Base-by-base conservation (phyloP, 2,329 filamentous ascomycete species). In the Trichoderma atrobrunneum region DNA sequence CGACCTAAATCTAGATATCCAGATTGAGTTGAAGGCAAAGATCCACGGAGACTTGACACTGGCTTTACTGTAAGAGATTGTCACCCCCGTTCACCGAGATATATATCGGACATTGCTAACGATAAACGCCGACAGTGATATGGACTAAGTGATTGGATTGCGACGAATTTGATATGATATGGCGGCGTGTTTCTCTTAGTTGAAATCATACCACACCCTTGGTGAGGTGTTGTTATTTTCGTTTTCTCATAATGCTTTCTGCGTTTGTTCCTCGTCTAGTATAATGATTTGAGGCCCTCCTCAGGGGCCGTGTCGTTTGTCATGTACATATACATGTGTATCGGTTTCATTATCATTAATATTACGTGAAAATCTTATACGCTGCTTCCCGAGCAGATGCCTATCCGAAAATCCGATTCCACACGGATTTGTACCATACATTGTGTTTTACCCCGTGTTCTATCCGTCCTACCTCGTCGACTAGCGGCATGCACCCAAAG, bases 41-140 rank as follows among this genome's bases (percentile, higher is more conserved):
- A 93, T 95, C 74, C 89, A 93, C 76, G 92, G 92, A 77, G 92
- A 94, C 83, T 80, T 95, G 78, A 93, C 91, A 10, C 81, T 94
- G 73, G 89, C 88, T 72, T 85, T 94, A 78, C 89, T 92, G 92
- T 93, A 87, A 76, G 83, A 57, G 36, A 32, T 10, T 10, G 5
- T 30, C 5, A 24, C 11, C 3, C 54, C 26, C 0, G 1, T 21
- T 54, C 18, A 14, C 16, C 18, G 48, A 24, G 48, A 21, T 7
- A 5, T 54, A 26, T 26, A 11, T 59, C 16, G 54, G 34, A 3
- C 28, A 39, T 56, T 11, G 32, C 71, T 70, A 36, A 60, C 65
- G 2, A 54, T 18, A 34, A 5, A 48, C 51, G 28, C 16, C 24
- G 11, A 54, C 57, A 72, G 71, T 59, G 71, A 72, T 39, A 72